Percentiles rank a stretch among this genome's conserved stretches.
Evolutionary conservation across 2,329 filamentous ascomycete species (phyloP).

Genomic region (Colletotrichum aenigma): DNA sequence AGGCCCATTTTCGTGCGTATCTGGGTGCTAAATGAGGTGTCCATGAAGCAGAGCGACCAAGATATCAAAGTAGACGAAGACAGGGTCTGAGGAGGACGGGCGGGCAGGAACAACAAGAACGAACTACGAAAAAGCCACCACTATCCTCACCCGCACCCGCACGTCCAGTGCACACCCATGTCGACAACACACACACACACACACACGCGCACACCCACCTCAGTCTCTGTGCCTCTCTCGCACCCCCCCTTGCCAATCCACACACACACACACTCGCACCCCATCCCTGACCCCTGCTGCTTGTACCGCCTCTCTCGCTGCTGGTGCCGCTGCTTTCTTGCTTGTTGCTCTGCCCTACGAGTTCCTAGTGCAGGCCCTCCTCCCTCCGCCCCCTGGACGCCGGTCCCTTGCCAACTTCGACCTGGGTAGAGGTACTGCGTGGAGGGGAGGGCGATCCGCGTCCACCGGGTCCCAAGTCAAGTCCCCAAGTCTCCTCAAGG

Average conservation of each 20-base stretch:
- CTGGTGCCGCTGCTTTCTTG: background rate
- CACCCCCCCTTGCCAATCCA: background rate
- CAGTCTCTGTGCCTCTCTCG: background rate
- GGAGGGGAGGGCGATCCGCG: constrained; percentile 10
- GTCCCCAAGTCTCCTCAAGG: constrained; percentile 2
- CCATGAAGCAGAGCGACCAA: background rate
- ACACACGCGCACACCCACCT: background rate
- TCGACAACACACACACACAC: background rate
- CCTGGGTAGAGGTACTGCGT: background rate
- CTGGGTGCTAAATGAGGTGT: constrained; percentile 6
- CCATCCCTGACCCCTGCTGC: constrained; percentile 1
- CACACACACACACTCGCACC: background rate
- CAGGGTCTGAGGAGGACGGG: background rate
- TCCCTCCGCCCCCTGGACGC: constrained; percentile 1
- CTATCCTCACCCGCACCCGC: background rate
- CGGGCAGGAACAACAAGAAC: background rate
- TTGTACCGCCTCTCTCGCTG: constrained; percentile 8
- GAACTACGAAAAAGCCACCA: background rate
- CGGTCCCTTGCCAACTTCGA: background rate
- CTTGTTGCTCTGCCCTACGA: constrained; percentile 21
- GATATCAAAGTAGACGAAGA: background rate
- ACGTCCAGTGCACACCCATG: background rate
- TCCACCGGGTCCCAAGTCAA: background rate
- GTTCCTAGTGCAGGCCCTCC: background rate
- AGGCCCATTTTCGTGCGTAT: constrained; percentile 6